Evolutionary conservation across 2,329 filamentous ascomycete species (phyloP).

Genomic region (Stagonosporopsis rhizophila): DNA sequence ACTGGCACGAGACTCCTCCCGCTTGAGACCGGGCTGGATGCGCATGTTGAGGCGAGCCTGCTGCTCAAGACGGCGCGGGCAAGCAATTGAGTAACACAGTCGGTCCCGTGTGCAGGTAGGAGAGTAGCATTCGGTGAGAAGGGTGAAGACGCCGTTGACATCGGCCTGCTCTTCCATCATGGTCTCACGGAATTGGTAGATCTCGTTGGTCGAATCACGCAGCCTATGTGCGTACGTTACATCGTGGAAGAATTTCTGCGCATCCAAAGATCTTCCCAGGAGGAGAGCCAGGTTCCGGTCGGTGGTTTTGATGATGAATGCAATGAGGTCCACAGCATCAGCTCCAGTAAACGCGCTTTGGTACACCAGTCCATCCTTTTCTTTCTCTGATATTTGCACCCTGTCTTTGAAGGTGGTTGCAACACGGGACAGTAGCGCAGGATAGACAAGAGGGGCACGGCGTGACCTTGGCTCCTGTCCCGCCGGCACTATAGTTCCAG

Average conservation of each 20-base stretch:
- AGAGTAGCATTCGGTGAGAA: conserved; percentile 96
- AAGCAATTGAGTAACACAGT: conserved; percentile 97
- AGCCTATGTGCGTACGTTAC: conserved; percentile 96
- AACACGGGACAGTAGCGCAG: conserved; percentile 90
- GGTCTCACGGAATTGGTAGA: conserved; percentile 96
- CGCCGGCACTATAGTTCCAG: conserved; percentile 54
- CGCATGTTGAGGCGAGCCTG: conserved; percentile 94
- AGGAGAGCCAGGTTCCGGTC: conserved; percentile 93
- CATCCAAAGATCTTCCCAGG: conserved; percentile 88
- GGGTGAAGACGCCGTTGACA: conserved; percentile 95
- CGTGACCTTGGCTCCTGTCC: conserved; percentile 52
- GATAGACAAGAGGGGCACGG: conserved; percentile 86
- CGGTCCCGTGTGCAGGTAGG: conserved; percentile 95
- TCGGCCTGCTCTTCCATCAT: conserved; percentile 83
- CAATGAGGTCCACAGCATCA: conserved; percentile 93
- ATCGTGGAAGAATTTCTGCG: conserved; percentile 99
- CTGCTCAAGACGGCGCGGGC: conserved; percentile 90
- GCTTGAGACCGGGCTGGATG: conserved; percentile 84
- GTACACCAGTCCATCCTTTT: conserved; percentile 96
- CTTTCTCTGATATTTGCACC: conserved; percentile 83
- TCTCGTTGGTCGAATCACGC: conserved; percentile 90
- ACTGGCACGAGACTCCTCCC: conserved; percentile 72
- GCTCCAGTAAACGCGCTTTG: conserved; percentile 96
- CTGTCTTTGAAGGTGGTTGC: conserved; percentile 91
- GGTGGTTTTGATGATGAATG: conserved; percentile 95